phyloP scores from a whole-genome alignment of 805 yeast species.

The Wickerhamomyces alni region DNA sequence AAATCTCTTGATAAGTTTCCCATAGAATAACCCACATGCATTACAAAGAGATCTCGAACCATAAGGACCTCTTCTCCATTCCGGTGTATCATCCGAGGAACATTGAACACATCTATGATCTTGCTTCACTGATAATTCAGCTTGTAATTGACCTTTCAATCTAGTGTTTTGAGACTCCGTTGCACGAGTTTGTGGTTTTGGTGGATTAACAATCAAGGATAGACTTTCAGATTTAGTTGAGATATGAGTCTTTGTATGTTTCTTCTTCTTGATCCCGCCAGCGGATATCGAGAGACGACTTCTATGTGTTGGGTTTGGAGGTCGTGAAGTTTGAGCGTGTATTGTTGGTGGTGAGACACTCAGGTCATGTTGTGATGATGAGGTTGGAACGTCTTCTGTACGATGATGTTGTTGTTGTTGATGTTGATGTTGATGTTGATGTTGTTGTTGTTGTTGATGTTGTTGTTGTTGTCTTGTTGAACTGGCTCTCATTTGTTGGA shows the following conservation, averaged over 20 bases:
- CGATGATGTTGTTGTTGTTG: background rate
- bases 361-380: background rate
- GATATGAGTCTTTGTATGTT: slow-evolving; percentile 1
- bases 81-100: slow-evolving; percentile 72
- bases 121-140: slow-evolving; percentile 10
- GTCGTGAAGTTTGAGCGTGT: too few relatives aligned
- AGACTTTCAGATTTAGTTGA: slow-evolving; percentile 4
- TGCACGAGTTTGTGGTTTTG: slow-evolving; percentile 9
- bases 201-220: slow-evolving; percentile 17
- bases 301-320: too few relatives aligned
- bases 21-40: slow-evolving; percentile 82
- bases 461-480: background rate
- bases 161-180: background rate
- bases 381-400: too few relatives aligned
- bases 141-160: slow-evolving; percentile 9
- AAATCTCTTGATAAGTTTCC: slow-evolving; percentile 48
- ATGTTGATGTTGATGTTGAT: background rate
- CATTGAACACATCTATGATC: slow-evolving; percentile 55
- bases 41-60: slow-evolving; percentile 82
- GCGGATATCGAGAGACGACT: too few relatives aligned
- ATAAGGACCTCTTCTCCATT: slow-evolving; percentile 89
- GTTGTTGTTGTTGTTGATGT: background rate
- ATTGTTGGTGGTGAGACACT: too few relatives aligned
- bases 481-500: background rate
- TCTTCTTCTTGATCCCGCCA: background rate